Conservation (phyloP, 192 early-diverging fungal genomes). For the Coemansia sp. region DNA sequence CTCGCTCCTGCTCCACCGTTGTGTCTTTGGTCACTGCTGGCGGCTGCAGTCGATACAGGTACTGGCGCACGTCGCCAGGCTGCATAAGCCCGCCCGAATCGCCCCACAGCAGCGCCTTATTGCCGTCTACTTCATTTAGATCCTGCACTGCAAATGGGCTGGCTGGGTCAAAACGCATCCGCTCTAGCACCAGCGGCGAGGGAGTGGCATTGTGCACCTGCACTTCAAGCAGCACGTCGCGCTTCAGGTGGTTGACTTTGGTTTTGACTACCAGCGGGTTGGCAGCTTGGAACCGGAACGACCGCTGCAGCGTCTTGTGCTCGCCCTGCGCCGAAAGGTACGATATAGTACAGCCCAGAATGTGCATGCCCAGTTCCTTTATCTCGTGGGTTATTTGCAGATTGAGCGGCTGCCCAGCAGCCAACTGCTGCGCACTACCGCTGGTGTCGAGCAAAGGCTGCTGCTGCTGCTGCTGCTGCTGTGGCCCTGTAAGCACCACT, state of each 20-base stretch:
- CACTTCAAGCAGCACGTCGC: slow-evolving; percentile 80
- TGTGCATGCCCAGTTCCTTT: slow-evolving; percentile 91
- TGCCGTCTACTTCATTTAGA: slow-evolving; percentile 17
- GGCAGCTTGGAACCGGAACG: slow-evolving; percentile 94
- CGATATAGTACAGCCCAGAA: slow-evolving; percentile 82
- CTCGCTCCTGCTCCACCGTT: slow-evolving; percentile 29
- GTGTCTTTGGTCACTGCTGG: slow-evolving; percentile 54
- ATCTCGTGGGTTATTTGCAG: slow-evolving; percentile 88
- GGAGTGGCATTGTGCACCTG: slow-evolving; percentile 87
- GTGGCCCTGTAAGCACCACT: slow-evolving; percentile 83
- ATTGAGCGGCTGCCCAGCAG: slow-evolving; percentile 69
- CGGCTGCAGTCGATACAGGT: slow-evolving; percentile 81
- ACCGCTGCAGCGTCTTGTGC: slow-evolving; percentile 76
- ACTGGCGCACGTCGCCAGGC: slow-evolving; percentile 85
- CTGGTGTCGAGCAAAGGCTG: slow-evolving; percentile 49
- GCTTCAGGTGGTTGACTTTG: slow-evolving; percentile 79
- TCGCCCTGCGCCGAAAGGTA: slow-evolving; percentile 70
- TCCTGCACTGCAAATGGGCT: slow-evolving; percentile 65
- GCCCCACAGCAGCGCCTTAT: slow-evolving; percentile 26
- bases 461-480: slow-evolving; percentile 60
- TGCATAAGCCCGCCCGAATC: slow-evolving; percentile 32
- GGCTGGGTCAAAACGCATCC: slow-evolving; percentile 79
- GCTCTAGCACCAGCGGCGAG: slow-evolving; percentile 79
- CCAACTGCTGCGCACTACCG: slow-evolving; percentile 40
- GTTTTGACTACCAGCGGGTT: slow-evolving; percentile 97